These are phyloP conservation scores for Xylaria castorea DNA, from an alignment of 495 filamentous ascomycete genomes.

Conservation along the genomic window DNA sequence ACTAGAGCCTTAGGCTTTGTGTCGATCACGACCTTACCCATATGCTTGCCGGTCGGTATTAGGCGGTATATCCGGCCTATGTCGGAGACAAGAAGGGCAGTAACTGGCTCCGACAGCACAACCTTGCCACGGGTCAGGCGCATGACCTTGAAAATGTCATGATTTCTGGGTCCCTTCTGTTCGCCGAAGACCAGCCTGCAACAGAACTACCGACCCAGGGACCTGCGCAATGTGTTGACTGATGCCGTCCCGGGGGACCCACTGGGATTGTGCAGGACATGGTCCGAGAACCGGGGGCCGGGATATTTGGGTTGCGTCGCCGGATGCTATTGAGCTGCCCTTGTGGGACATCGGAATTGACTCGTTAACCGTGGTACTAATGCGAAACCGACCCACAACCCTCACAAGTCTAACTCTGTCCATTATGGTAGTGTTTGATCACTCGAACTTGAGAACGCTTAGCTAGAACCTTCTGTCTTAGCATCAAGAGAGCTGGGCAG, in stretches of 20 bases:
- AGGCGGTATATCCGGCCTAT: background rate
- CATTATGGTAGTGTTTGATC: background rate
- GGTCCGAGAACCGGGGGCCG: background rate
- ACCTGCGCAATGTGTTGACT: background rate
- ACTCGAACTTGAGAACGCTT: background rate
- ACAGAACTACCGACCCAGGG: background rate
- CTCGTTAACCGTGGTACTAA: too few species aligned
- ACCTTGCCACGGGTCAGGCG: background rate
- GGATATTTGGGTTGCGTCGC: background rate
- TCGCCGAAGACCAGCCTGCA: background rate
- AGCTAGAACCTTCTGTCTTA: background rate
- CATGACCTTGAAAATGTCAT: background rate
- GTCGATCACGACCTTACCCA: background rate
- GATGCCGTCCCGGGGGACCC: background rate
- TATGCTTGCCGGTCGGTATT: background rate
- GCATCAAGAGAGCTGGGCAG: background rate
- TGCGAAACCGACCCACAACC: too few species aligned
- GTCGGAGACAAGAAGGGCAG: background rate
- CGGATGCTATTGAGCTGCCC: background rate
- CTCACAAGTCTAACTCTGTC: background rate
- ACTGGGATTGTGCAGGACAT: background rate
- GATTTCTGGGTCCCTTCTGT: background rate
- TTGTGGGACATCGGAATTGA: background rate
- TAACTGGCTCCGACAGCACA: background rate
- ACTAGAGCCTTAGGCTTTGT: background rate